Evolutionary conservation across 805 yeast species (phyloP).

Genomic region (Saturnispora bothae): DNA sequence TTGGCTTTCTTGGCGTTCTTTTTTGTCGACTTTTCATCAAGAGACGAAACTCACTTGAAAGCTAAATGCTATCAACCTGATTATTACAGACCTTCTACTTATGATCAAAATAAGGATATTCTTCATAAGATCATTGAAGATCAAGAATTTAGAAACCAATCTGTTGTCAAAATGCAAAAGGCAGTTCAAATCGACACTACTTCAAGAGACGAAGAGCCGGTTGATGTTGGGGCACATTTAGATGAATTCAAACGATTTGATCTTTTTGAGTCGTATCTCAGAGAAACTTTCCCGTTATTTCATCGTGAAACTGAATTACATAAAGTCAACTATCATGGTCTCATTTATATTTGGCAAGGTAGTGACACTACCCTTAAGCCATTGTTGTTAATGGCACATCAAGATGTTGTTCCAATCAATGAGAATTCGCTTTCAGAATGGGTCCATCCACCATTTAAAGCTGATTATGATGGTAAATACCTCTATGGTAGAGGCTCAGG

Average conservation of each 20-base stretch:
- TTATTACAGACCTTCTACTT: conserved; percentile 25
- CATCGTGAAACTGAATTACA: conserved; percentile 25
- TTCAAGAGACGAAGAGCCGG: conserved; percentile 43
- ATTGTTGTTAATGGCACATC: conserved; percentile 38
- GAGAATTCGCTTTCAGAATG: conserved; percentile 29
- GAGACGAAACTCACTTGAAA: background rate
- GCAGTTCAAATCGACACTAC: conserved; percentile 61
- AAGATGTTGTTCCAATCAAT: conserved; percentile 43
- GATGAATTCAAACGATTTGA: conserved; percentile 32
- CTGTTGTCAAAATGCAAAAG: conserved; percentile 38
- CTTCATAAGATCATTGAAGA: conserved; percentile 28
- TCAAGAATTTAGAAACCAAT: conserved; percentile 27
- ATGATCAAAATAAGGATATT: conserved; percentile 24
- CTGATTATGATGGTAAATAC: conserved; percentile 28
- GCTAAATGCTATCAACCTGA: conserved; percentile 13
- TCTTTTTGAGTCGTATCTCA: conserved; percentile 31
- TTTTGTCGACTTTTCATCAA: background rate
- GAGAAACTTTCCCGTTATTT: conserved; percentile 32
- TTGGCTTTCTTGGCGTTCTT: background rate
- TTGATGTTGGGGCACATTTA: conserved; percentile 35
- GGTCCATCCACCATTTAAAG: conserved; percentile 31
- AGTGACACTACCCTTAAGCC: conserved; percentile 31
- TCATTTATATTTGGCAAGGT: conserved; percentile 38
- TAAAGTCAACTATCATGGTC: conserved; percentile 34
- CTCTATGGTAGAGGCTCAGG: conserved; percentile 33